A percentile compares a stretch with the other conserved stretches of the same genome.
phyloP scores from a whole-genome alignment of 2,329 filamentous ascomycete genomes.

The Ophidiomyces ophidiicola region DNA sequence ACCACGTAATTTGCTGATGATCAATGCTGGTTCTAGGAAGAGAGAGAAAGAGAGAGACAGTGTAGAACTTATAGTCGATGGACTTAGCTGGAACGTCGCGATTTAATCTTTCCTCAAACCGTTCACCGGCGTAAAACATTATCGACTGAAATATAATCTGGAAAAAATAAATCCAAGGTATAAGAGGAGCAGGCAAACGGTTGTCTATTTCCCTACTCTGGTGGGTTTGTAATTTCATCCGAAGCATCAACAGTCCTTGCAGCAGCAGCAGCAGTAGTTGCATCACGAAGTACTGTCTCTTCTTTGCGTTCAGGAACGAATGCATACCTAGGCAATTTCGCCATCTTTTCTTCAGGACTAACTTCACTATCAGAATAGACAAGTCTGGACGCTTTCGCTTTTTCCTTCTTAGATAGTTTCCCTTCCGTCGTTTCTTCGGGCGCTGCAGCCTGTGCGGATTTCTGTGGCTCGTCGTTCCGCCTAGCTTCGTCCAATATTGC shows the following conservation, averaged over 20 bases:
- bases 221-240: conserved; percentile 26
- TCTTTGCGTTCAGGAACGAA: conserved; percentile 41
- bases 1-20: conserved; percentile 14
- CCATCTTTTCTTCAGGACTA: conserved; percentile 86
- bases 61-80: conserved; percentile 15
- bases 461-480: conserved; percentile 32
- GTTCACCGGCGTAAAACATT: not conserved
- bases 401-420: conserved; percentile 55
- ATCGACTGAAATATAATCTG: not conserved
- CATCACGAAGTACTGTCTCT: conserved; percentile 27
- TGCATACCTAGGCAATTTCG: conserved; percentile 61
- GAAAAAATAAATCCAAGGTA: not conserved
- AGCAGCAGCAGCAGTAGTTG: conserved; percentile 25
- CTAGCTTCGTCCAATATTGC: conserved; percentile 40
- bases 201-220: conserved; percentile 18
- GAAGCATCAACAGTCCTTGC: conserved; percentile 25
- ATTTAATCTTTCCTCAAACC: conserved; percentile 5
- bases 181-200: not conserved
- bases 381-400: conserved; percentile 55
- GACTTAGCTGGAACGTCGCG: conserved; percentile 16
- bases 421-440: conserved; percentile 32
- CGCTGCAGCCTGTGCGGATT: conserved; percentile 24
- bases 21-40: conserved; percentile 13
- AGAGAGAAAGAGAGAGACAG: conserved; percentile 6
- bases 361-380: conserved; percentile 68